Evolutionary conservation across 352 stramenopile genomes (phyloP).

Genomic region (Albugo laibachii): DNA sequence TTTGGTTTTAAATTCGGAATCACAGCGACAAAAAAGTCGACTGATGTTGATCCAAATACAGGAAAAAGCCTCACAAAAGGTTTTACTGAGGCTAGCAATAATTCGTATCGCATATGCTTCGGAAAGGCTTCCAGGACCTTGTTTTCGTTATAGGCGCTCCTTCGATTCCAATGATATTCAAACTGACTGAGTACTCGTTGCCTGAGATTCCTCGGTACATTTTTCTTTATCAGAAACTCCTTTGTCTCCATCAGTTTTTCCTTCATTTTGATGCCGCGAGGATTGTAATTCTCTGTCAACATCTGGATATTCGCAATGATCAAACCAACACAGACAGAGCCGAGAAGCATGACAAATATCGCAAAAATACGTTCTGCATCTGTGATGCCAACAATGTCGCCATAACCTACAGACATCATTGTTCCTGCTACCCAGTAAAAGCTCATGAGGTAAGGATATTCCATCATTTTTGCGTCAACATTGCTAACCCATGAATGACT

Average conservation of each 20-base stretch:
- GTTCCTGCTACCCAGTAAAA: conserved; percentile 88
- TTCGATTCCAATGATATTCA: conserved; percentile 55
- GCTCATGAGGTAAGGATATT: conserved; percentile 66
- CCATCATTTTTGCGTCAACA: conserved; percentile 16
- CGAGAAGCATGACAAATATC: conserved; percentile 66
- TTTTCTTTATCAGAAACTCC: conserved; percentile 49
- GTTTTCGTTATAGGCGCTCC: conserved; percentile 59
- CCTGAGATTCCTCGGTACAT: conserved; percentile 35
- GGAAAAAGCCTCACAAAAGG: conserved; percentile 53
- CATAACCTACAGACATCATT: conserved; percentile 87
- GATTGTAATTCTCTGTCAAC: conserved; percentile 84
- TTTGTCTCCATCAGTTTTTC: conserved; percentile 62
- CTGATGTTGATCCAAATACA: conserved; percentile 49
- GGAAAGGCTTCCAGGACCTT: conserved; percentile 39
- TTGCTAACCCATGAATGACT: conserved; percentile 53
- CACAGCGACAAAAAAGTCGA: conserved; percentile 55
- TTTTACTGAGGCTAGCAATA: conserved; percentile 56
- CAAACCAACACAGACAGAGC: conserved; percentile 77
- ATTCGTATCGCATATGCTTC: conserved; percentile 54
- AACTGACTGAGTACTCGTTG: conserved; percentile 61
- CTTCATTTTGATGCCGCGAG: conserved; percentile 43
- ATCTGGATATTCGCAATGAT: conserved; percentile 87
- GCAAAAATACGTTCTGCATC: conserved; percentile 64
- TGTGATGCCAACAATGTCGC: conserved; percentile 73
- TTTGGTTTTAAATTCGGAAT: conserved; percentile 41